Percentiles rank a stretch among this genome's conserved stretches.
phyloP scores from a whole-genome alignment of 2,329 filamentous ascomycete species.

The Trichoderma afroharzianum region DNA sequence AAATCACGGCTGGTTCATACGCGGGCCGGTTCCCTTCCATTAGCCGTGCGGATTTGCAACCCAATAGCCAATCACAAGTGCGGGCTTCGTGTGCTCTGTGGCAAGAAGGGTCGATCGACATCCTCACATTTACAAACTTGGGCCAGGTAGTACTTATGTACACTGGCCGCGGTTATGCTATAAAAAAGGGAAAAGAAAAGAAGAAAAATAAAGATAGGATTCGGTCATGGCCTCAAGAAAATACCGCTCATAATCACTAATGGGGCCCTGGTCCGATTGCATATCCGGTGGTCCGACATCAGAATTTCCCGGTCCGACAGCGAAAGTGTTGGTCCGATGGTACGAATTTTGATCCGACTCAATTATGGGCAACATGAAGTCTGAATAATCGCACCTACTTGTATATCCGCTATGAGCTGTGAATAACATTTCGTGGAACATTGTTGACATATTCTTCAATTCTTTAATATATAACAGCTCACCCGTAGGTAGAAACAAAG shows the following conservation, averaged over 20 bases:
- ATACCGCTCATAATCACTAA: background rate
- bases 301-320: background rate
- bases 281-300: background rate
- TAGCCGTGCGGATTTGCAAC: background rate
- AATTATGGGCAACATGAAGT: background rate
- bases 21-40: background rate
- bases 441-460: background rate
- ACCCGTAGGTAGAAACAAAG: background rate
- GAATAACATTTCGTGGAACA: background rate
- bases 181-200: background rate
- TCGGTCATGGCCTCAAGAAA: background rate
- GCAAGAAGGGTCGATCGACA: background rate
- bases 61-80: background rate
- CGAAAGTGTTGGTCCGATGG: background rate
- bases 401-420: background rate
- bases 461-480: background rate
- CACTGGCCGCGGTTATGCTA: background rate
- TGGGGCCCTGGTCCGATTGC: background rate
- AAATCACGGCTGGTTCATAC: background rate
- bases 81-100: background rate
- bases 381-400: background rate
- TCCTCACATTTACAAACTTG: background rate
- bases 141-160: background rate
- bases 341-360: background rate
- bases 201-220: background rate